Conservation (phyloP, 768 basidiomycete genomes). For the Mycena epipterygia region DNA sequence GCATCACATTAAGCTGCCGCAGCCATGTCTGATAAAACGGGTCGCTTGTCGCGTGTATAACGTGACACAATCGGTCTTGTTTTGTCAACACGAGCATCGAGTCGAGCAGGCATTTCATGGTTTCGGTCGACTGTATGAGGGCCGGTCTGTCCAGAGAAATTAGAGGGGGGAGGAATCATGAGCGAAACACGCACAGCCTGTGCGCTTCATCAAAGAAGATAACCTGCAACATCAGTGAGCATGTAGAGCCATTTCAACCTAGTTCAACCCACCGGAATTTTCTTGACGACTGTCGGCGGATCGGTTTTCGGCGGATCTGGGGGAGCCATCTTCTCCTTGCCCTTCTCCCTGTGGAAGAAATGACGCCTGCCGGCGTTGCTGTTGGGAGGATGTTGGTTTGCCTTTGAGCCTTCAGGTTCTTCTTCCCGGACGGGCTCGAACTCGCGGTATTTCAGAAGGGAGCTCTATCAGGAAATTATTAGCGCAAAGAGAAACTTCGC, state of each 20-base stretch:
- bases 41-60: conserved; percentile 86
- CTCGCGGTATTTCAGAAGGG: conserved; percentile 80
- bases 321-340: conserved; percentile 44
- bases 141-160: conserved; percentile 64
- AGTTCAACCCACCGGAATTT: conserved; percentile 68
- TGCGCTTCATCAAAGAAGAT: conserved; percentile 92
- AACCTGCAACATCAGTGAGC: conserved; percentile 47
- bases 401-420: neutral
- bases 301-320: conserved; percentile 49
- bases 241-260: neutral
- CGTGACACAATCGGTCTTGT: conserved; percentile 87
- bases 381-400: conserved; percentile 11
- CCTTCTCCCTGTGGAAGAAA: conserved; percentile 49
- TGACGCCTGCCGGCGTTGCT: conserved; percentile 42
- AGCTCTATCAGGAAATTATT: conserved; percentile 62
- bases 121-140: conserved; percentile 80
- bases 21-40: conserved; percentile 91
- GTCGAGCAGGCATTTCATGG: conserved; percentile 89
- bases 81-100: conserved; percentile 91
- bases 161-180: neutral
- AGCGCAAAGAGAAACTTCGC: neutral
- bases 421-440: conserved; percentile 55
- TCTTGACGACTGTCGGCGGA: conserved; percentile 64
- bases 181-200: conserved; percentile 70
- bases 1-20: conserved; percentile 83